Base-by-base conservation (phyloP, 345 rosid species). In the Eucalyptus polybractea region DNA sequence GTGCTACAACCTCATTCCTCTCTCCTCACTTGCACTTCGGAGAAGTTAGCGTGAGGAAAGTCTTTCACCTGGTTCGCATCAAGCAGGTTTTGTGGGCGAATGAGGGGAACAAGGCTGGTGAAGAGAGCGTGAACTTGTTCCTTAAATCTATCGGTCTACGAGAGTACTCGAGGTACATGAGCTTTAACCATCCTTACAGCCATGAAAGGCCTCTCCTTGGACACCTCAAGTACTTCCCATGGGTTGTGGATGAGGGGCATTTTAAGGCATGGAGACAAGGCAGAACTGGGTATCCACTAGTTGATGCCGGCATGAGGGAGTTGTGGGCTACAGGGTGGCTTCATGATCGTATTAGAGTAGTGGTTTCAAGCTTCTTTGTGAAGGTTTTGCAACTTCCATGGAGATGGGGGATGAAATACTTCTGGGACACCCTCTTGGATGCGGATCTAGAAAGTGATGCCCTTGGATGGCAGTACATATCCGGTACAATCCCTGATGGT, bases 181-280 rank as follows among this genome's bases (percentile, higher is more conserved):
- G 99, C 72, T 97, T 97, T 91, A 97, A 97, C 93, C 99, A 97
- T 94, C 99, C 99, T 27, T 94, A 92, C 89, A 97, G 98, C 87
- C 99, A 94, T 88, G 99, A 97, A 94, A 92, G 94, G 93, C 98
- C 99, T 27, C 97, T 97, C 86, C 99, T 97, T 62, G 99, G 99
- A 42, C 99, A 97, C 91, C 96, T 97, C 58, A 97, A 97, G 94
- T 95, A 94, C 94, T 97, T 97, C 90, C 98, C 99, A 53, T 97
- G 99, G 99, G 93, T 95, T 29, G 95, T 97, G 27, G 95, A 97
- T 85, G 98, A 96, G 92, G 93, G 95, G 90, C 93, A 95, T 90
- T 97, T 97, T 90, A 97, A 97, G 96, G 99, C 97, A 40, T 97
- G 99, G 99, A 95, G 99, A 91, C 99, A 97, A 94, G 99, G 99